Base-by-base conservation (phyloP, 148 eudicot genomes). In the Camellia granthamiana region DNA sequence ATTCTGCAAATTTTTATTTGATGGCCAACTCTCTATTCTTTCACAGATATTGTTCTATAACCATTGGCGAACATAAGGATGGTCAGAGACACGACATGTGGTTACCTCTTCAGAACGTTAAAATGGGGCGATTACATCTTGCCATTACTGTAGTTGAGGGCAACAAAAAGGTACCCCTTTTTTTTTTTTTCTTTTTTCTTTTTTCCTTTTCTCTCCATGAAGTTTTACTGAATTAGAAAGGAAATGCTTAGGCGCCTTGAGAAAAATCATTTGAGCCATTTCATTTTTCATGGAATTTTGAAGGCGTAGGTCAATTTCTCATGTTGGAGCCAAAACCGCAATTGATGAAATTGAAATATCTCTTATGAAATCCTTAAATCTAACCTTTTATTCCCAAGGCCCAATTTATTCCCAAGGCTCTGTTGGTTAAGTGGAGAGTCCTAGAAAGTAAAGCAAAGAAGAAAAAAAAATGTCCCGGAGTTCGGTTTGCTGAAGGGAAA, bases 31-130 rank as follows among this genome's bases (percentile, higher is more conserved):
- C 19, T 55, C 69, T 47, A 42, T 15, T 43, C 58, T 75, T 46
- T 68, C 59, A 65, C 93, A 96, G 98, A 69, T 88, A 83, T 41
- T 96, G 98, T 86, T 91, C 91, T n/a, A 78, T 96, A 67, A 85
- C 83, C 79, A 88, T 96, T 73, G 82, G 69, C 46, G 90, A 90
- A 70, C 83, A 88, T 78, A 85, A 94, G 82, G 97, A 76, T 86
- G 93, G 97, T 74, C 91, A 92, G 85, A 90, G 98, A 87, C 97
- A 89, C 83, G 95, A 91, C 81, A 88, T 94, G 84, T 94, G 99
- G 99, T 69, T 96, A 86, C 74, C 94, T 77, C 91, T 96, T 64
- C 84, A 87, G 84, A 91, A 90, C 75, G 83, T 92, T 72, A 92
- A 91, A 81, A 81, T 79, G 78, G 99, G 99, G 68, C 87, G 98